phyloP scores from a whole-genome alignment of 1,284 basidiomycete species.

The Filobasidium uniguttulatum region DNA sequence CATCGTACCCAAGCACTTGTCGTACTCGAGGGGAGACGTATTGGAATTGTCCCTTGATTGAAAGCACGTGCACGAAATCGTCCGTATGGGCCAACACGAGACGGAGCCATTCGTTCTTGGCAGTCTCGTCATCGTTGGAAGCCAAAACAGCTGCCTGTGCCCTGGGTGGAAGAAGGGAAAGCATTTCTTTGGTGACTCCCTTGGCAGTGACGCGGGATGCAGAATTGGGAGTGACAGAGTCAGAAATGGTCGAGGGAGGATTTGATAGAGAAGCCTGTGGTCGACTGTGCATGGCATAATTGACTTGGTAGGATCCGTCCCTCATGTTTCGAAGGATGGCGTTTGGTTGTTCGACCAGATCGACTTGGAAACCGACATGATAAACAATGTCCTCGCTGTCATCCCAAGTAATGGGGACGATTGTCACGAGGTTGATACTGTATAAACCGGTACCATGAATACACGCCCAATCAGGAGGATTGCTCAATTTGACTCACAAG shows the following conservation, averaged over 20 bases:
- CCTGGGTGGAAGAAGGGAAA: conserved; percentile 24
- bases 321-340: conserved; percentile 62
- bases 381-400: conserved; percentile 60
- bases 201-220: too few species aligned
- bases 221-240: too few species aligned
- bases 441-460: neutral
- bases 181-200: conserved; percentile 18
- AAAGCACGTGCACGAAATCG: conserved; percentile 76
- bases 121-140: conserved; percentile 27
- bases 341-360: conserved; percentile 73
- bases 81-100: conserved; percentile 51
- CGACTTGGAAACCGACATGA: conserved; percentile 85
- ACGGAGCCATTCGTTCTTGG: conserved; percentile 38
- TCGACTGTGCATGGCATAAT: conserved; percentile 38
- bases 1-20: conserved; percentile 60
- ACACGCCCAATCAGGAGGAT: neutral
- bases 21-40: conserved; percentile 76
- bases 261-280: conserved; percentile 20
- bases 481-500: conserved; percentile 38
- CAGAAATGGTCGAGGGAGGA: conserved; percentile 7
- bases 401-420: conserved; percentile 58
- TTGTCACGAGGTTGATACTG: conserved; percentile 60
- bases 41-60: conserved; percentile 82
- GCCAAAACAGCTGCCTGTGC: conserved; percentile 18
- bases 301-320: conserved; percentile 57